These are phyloP conservation scores for Nicotiana undulata DNA, from an alignment of 257 asterid species.

Conservation along the genomic window DNA sequence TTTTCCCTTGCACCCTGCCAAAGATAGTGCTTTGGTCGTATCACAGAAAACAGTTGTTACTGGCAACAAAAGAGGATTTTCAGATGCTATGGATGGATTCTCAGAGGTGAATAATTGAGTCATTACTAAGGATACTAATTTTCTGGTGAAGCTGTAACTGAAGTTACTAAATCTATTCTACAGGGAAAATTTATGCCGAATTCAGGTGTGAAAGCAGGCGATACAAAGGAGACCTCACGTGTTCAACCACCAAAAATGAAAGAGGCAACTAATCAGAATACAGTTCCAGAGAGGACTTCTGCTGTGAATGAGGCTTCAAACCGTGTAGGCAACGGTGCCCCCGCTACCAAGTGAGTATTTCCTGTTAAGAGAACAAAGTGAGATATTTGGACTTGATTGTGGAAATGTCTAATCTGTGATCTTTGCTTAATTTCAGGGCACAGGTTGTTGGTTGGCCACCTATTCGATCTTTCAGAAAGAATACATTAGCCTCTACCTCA, in stretches of 20 bases:
- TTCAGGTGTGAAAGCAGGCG: slow-evolving; percentile 20
- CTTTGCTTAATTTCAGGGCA: slow-evolving; percentile 36
- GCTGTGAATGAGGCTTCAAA: slow-evolving; percentile 18
- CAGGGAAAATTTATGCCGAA: slow-evolving; percentile 27
- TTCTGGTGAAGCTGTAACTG: slow-evolving; percentile 7
- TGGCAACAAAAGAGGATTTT: slow-evolving; percentile 69
- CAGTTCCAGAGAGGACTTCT: slow-evolving; percentile 26
- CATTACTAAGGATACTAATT: background rate
- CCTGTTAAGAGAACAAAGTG: background rate
- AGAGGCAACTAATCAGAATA: slow-evolving; percentile 20
- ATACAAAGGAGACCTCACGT: slow-evolving; percentile 22
- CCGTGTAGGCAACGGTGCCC: slow-evolving; percentile 25
- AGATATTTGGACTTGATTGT: background rate
- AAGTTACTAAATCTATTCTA: slow-evolving; percentile 6
- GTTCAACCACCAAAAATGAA: slow-evolving; percentile 27
- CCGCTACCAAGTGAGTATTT: slow-evolving; percentile 50
- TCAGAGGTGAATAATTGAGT: slow-evolving; percentile 30
- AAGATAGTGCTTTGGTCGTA: slow-evolving; percentile 20
- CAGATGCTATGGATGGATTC: slow-evolving; percentile 59
- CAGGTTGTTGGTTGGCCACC: slow-evolving; percentile 89
- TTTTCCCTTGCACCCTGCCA: slow-evolving; percentile 48
- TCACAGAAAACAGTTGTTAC: slow-evolving; percentile 33
- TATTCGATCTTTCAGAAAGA: slow-evolving; percentile 52
- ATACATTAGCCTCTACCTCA: slow-evolving; percentile 36
- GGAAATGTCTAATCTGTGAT: background rate